These are phyloP conservation scores for Penicillium italicum DNA, from an alignment of 2,329 filamentous ascomycete species.

Conservation along the genomic window DNA sequence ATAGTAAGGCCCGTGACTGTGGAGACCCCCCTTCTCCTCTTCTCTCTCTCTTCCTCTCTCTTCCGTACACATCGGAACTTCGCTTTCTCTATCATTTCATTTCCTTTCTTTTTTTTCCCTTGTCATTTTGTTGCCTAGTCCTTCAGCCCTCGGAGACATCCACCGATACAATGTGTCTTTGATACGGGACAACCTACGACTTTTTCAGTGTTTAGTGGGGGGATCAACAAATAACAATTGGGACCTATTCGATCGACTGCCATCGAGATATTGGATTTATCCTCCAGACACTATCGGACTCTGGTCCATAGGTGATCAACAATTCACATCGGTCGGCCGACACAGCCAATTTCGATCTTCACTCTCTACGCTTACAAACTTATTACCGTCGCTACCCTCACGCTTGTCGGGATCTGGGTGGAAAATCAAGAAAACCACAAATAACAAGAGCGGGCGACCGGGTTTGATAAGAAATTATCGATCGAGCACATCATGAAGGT, in stretches of 20 bases:
- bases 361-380: background rate
- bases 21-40: conserved; percentile 15
- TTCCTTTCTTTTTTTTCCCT: conserved; percentile 3
- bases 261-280: background rate
- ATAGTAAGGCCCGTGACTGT: conserved; percentile 14
- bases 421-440: background rate
- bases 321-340: conserved; percentile 7
- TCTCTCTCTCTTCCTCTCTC: conserved; percentile 6
- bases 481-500: conserved; percentile 20
- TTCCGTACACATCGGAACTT: background rate
- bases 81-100: background rate
- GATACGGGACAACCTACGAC: background rate
- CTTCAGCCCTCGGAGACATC: background rate
- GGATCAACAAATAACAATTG: conserved; percentile 9
- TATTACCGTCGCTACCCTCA: background rate
- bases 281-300: background rate
- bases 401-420: background rate
- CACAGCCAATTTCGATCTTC: background rate
- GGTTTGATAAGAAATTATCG: background rate
- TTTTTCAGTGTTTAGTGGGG: conserved; percentile 12
- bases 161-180: conserved; percentile 6
- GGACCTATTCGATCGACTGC: background rate
- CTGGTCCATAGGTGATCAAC: conserved; percentile 6
- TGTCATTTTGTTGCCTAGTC: conserved; percentile 12
- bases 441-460: background rate